Percentiles rank a stretch among this genome's conserved stretches.
Conservation (phyloP, 108 stramenopile genomes). For the Cylindrotheca closterium region DNA sequence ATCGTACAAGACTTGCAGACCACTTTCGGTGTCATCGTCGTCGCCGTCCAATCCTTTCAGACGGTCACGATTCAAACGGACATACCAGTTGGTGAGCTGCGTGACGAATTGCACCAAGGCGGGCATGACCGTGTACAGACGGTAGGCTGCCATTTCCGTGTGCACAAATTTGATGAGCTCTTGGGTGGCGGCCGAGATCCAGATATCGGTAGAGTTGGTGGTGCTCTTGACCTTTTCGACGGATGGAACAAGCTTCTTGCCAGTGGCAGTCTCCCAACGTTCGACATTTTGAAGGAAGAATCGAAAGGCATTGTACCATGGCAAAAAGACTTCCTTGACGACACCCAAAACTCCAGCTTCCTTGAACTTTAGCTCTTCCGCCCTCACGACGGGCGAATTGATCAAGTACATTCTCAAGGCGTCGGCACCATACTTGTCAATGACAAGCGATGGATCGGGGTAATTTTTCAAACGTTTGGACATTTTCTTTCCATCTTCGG, state of each 20-base stretch:
- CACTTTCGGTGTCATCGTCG: constrained; percentile 74
- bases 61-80: constrained; percentile 97
- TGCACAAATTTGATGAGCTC: constrained; percentile 96
- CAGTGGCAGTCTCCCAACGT: constrained; percentile 71
- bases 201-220: constrained; percentile 94
- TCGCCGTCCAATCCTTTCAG: constrained; percentile 91
- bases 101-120: constrained; percentile 94
- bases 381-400: constrained; percentile 98
- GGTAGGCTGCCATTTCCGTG: constrained; percentile 97
- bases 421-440: constrained; percentile 96
- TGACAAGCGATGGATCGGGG: constrained; percentile 93
- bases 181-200: constrained; percentile 98
- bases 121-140: constrained; percentile 99
- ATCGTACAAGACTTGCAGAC: constrained; percentile 96
- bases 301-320: constrained; percentile 98
- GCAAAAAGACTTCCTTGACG: constrained; percentile 96
- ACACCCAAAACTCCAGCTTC: constrained; percentile 97
- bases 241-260: constrained; percentile 78
- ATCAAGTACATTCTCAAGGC: constrained; percentile 99
- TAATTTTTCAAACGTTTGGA: constrained; percentile 99
- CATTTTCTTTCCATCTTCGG: constrained; percentile 99
- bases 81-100: constrained; percentile 99
- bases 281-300: constrained; percentile 95
- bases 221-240: constrained; percentile 75
- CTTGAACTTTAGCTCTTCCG: constrained; percentile 95